Base-by-base conservation (phyloP, 2,329 filamentous ascomycete genomes). In the Davidsoniella eucalypti region DNA sequence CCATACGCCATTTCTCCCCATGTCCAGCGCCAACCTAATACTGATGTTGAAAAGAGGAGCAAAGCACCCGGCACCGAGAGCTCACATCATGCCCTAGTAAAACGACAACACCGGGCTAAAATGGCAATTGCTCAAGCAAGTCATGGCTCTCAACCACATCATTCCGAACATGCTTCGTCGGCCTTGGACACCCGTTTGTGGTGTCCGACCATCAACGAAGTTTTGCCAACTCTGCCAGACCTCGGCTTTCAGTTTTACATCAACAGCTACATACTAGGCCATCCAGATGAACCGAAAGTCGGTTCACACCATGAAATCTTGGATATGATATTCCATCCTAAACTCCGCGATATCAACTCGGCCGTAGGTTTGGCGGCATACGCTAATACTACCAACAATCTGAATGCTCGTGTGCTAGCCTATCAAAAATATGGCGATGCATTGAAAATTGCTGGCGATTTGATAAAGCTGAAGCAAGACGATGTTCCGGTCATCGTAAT, bases 301-400 rank as follows among this genome's bases (percentile, higher is more conserved):
- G 54, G 61, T 2, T 57, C 62, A 5, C 64, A 70, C 16, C 58
- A 72, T 3, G 61, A 60, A 6, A 57, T 59, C 52, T 54, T 62
- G 48, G 52, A 56, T 52, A 64, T 66, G 65, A 53, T 69, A 40
- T 62, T 65, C 59, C 57, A 64, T 9, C 63, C 63, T 2, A 61
- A 64, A 10, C 61, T 70, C 6, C 66, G 65, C 25, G 67, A 71
- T 33, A 67, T 73, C 43, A 73, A 79, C 63, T 61, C 70, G 7
- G 75, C 77, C 12, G 68, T 79, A 16, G 76, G 76, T 2, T 65
- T 78, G 44, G 75, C 76, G 0, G 73, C 72, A 53, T 58, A 80
- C 52, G 71, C 73, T 3, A 78, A 78, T 51, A 60, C 76, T 16
- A 66, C 64, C 25, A 67, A 67, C 17, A 67, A 75, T 43, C 60